Base-by-base conservation (phyloP, 306 rosid genomes). In the Crataegus laevigata region DNA sequence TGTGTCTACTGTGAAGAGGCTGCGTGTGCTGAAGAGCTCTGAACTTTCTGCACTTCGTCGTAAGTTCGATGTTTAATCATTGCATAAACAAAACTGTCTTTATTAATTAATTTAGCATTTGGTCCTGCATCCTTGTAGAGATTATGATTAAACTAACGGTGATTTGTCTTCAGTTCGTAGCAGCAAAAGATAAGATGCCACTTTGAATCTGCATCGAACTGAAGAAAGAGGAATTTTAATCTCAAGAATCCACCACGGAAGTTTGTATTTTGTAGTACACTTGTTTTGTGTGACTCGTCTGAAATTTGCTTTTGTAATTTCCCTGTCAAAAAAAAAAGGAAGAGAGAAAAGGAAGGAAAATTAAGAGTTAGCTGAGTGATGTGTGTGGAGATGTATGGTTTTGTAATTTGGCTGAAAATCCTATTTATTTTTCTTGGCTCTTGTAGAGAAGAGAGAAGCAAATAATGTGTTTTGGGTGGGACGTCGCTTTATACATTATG, bases 11-110 rank as follows among this genome's bases (percentile, higher is more conserved):
- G 97, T 88, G 82, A 92, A 85, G 90, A 85, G 97, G 87, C 82
- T 94, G 80, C 89, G 97, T 0, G 96, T 94, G 68, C 78, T 87
- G 80, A 94, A 92, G 89, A 90, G 87, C 73, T 89, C 91, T 52
- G 96, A 92, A 43, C 87, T 94, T 47, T 79, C 92, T 64, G 82
- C 90, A 22, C 82, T 89, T 81, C 75, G 89, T 66, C 77, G 94
- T 94, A 71, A 89, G 94, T 86, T 79, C 15, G 24, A 71, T 61
- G 30, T 21, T 19, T 3, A 18, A 8, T 62, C 40, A 29, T 1
- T 28, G 10, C 2, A 24, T 19, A 14, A 13, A 42, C 24, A 19
- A 34, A 57, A 9, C n/a, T 24, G 60, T 8, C 50, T 65, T 71
- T 4, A 34, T 66, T 43, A 57, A 28, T n/a, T 54, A 21, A 21